Conservation (phyloP, 352 stramenopile species). For the Globisporangium acanthophoron region DNA sequence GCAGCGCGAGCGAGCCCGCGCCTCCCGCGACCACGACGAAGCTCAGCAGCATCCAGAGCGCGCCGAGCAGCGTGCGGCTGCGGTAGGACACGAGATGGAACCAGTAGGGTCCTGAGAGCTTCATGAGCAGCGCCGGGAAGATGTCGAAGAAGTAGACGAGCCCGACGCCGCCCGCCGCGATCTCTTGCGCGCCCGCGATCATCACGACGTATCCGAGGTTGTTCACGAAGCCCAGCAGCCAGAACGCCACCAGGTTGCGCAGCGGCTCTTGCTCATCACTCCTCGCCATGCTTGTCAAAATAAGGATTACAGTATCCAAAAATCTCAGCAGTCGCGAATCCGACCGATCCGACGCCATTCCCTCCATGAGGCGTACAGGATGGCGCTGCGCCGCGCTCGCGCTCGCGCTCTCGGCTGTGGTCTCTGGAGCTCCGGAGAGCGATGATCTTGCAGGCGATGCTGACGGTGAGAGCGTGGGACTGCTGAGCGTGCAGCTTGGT, state of each 20-base stretch:
- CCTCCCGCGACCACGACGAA: conserved; percentile 72
- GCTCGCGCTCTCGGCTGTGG: neutral
- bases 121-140: conserved; percentile 84
- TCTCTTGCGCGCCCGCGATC: conserved; percentile 91
- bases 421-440: neutral
- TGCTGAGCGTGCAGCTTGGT: conserved; percentile 22
- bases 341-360: neutral
- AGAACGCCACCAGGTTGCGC: conserved; percentile 85
- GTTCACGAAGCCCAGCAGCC: conserved; percentile 91
- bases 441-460: neutral
- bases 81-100: conserved; percentile 91
- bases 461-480: conserved; percentile 3
- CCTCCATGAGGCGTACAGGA: neutral
- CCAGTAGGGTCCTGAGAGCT: conserved; percentile 91
- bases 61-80: conserved; percentile 60
- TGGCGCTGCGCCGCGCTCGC: neutral
- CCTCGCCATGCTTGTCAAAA: neutral
- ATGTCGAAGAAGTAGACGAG: conserved; percentile 93
- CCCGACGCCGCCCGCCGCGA: conserved; percentile 85
- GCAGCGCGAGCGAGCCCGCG: conserved; percentile 45
- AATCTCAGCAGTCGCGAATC: neutral
- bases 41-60: conserved; percentile 76
- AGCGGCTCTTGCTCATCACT: conserved; percentile 20
- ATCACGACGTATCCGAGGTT: conserved; percentile 94
- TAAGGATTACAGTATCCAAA: too few species aligned